Evolutionary conservation across 1,139 yeast species (phyloP).

Genomic region (Pichia sp.): DNA sequence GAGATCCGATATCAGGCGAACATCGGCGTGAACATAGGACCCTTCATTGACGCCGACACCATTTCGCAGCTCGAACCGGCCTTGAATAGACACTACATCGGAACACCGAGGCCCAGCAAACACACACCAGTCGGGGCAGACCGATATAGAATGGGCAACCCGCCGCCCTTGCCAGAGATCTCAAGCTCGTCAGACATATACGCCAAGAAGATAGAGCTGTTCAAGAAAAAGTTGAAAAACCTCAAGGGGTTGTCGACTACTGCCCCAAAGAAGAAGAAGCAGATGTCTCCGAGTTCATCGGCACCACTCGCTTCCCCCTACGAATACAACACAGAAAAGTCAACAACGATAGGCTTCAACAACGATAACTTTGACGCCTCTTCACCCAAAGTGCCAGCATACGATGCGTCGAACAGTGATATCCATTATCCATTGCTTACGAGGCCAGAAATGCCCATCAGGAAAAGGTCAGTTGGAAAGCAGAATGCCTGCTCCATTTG

Average conservation of each 20-base stretch:
- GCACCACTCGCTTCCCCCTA: not conserved
- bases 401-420: not conserved
- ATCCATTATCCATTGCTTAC: not conserved
- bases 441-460: not conserved
- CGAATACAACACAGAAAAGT: not conserved
- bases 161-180: slow-evolving; percentile 16
- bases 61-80: slow-evolving; percentile 12
- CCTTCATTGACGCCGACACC: slow-evolving; percentile 12
- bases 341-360: not conserved
- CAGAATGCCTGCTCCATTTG: slow-evolving; percentile 32
- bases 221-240: slow-evolving; percentile 16
- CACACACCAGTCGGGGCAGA: not conserved
- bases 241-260: slow-evolving; percentile 5
- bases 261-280: not conserved
- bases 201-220: slow-evolving; percentile 14
- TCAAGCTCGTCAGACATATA: slow-evolving; percentile 11
- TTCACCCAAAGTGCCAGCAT: slow-evolving; percentile 5
- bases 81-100: slow-evolving; percentile 8
- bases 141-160: slow-evolving; percentile 1
- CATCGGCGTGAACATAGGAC: slow-evolving; percentile 3
- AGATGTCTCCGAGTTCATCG: not conserved
- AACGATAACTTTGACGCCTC: slow-evolving; percentile 5
- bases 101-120: not conserved
- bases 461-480: slow-evolving; percentile 3
- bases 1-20: not conserved